These are phyloP conservation scores for Corynascus novoguineensis DNA, from an alignment of 495 filamentous ascomycete species.

Conservation along the genomic window DNA sequence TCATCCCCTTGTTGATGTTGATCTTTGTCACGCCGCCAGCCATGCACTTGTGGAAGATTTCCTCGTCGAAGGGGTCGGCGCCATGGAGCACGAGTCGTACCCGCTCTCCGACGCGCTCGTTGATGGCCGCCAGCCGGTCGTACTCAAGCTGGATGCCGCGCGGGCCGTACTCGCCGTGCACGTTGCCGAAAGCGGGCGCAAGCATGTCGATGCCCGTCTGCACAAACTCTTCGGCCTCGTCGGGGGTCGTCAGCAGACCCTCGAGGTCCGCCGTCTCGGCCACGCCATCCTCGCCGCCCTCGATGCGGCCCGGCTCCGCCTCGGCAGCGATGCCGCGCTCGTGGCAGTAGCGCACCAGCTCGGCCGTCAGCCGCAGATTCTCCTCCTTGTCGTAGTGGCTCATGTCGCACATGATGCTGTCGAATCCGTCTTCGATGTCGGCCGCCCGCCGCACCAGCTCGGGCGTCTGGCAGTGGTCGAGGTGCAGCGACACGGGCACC, in stretches of 20 bases:
- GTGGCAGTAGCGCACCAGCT: slow-evolving; percentile 67
- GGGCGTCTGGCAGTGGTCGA: slow-evolving; percentile 72
- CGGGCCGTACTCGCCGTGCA: slow-evolving; percentile 77
- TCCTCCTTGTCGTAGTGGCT: slow-evolving; percentile 77
- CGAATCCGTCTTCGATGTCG: slow-evolving; percentile 58
- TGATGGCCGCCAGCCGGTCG: slow-evolving; percentile 59
- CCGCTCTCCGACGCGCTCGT: slow-evolving; percentile 53
- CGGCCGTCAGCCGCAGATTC: slow-evolving; percentile 66
- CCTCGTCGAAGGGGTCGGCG: slow-evolving; percentile 66
- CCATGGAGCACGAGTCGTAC: slow-evolving; percentile 73
- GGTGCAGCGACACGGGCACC: slow-evolving; percentile 67
- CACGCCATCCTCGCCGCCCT: slow-evolving; percentile 80
- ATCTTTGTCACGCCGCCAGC: slow-evolving; percentile 66
- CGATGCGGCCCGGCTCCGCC: slow-evolving; percentile 76
- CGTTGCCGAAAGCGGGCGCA: slow-evolving; percentile 80
- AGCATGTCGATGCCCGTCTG: slow-evolving; percentile 76
- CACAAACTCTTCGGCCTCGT: slow-evolving; percentile 71
- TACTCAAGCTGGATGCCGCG: slow-evolving; percentile 70
- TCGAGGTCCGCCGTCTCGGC: slow-evolving; percentile 69
- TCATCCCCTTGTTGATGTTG: slow-evolving; percentile 81
- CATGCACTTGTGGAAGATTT: slow-evolving; percentile 64
- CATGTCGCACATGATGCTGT: slow-evolving; percentile 82
- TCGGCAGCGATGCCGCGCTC: slow-evolving; percentile 70
- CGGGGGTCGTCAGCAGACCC: slow-evolving; percentile 68
- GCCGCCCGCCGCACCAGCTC: slow-evolving; percentile 63